phyloP scores from a whole-genome alignment of 495 filamentous ascomycete species.

The Penicillium goetzii region DNA sequence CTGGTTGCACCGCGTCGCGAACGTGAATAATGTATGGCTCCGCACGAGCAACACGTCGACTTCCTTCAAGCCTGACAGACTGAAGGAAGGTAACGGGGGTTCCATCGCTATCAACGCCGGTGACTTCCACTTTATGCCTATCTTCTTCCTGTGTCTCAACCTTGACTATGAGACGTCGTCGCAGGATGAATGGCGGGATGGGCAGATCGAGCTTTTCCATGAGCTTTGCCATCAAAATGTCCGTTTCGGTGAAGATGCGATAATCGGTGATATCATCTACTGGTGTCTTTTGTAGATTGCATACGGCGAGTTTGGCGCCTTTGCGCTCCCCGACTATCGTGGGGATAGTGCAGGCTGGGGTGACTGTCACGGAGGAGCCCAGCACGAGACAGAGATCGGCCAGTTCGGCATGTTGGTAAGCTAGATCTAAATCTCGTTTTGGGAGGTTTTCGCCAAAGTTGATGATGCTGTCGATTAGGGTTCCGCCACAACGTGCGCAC shows the following conservation, averaged over 20 bases:
- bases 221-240: conserved; percentile 9
- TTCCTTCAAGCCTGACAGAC: conserved; percentile 17
- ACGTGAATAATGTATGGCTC: conserved; percentile 15
- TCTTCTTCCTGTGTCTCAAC: conserved; percentile 11
- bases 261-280: conserved; percentile 4
- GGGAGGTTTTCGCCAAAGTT: conserved; percentile 5
- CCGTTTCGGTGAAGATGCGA: conserved; percentile 9
- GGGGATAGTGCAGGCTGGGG: conserved; percentile 6
- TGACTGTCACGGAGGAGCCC: conserved; percentile 7
- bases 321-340: background rate
- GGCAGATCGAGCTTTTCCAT: conserved; percentile 7
- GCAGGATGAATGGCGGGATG: conserved; percentile 5
- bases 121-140: conserved; percentile 6
- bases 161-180: conserved; percentile 8
- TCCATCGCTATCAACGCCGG: conserved; percentile 17
- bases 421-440: background rate
- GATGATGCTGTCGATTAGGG: conserved; percentile 6
- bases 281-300: conserved; percentile 13
- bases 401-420: conserved; percentile 5
- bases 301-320: conserved; percentile 12
- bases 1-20: background rate
- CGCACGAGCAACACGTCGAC: conserved; percentile 14
- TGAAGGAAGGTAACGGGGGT: conserved; percentile 19
- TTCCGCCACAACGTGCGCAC: conserved; percentile 7
- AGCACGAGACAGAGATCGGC: conserved; percentile 14